phyloP scores from a whole-genome alignment of 257 asterid genomes.

The Vinca minor region DNA sequence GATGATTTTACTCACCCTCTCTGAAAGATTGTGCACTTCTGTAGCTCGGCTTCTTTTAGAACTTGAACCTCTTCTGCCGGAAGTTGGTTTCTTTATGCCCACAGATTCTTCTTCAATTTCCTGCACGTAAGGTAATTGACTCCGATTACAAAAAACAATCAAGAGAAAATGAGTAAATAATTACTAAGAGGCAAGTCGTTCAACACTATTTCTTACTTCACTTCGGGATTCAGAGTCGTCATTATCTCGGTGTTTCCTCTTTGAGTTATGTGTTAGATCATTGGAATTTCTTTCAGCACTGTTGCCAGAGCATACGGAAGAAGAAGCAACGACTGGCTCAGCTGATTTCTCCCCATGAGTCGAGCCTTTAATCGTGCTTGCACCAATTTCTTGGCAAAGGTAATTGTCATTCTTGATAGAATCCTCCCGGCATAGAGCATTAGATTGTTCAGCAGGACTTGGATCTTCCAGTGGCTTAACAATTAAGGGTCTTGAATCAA shows the following conservation, averaged over 20 bases:
- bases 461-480: slow-evolving; percentile 27
- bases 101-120: slow-evolving; percentile 66
- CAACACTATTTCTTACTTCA: slow-evolving; percentile 48
- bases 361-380: slow-evolving; percentile 24
- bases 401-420: slow-evolving; percentile 32
- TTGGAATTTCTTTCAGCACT: slow-evolving; percentile 68
- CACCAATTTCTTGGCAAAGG: slow-evolving; percentile 10
- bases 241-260: slow-evolving; percentile 51
- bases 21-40: slow-evolving; percentile 93
- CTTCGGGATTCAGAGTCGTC: slow-evolving; percentile 66
- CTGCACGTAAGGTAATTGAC: slow-evolving; percentile 32
- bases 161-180: slow-evolving; percentile 5
- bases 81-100: slow-evolving; percentile 39
- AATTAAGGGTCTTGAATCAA: slow-evolving; percentile 20
- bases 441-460: slow-evolving; percentile 24
- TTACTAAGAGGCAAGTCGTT: not conserved
- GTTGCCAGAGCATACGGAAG: slow-evolving; percentile 88
- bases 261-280: slow-evolving; percentile 46
- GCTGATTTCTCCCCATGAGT: slow-evolving; percentile 38
- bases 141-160: slow-evolving; percentile 2
- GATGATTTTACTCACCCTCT: slow-evolving; percentile 61
- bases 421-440: slow-evolving; percentile 29
- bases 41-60: slow-evolving; percentile 95
- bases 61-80: slow-evolving; percentile 45
- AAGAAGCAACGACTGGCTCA: slow-evolving; percentile 63